phyloP scores from a whole-genome alignment of 1,284 basidiomycete genomes.

The Trametes versicolor region DNA sequence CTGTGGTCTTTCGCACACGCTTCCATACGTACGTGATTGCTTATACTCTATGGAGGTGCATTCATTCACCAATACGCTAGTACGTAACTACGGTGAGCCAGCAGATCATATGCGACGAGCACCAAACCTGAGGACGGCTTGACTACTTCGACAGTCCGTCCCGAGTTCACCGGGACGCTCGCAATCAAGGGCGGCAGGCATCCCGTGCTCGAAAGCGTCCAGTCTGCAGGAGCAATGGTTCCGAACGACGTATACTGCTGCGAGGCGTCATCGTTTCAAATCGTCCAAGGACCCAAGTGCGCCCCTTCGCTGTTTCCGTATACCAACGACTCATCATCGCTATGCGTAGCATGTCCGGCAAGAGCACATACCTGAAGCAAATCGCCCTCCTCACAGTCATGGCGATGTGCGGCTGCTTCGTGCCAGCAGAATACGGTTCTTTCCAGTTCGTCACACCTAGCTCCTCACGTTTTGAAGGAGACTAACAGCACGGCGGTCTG shows the following conservation, averaged over 20 bases:
- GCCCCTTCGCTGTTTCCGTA: slow-evolving; percentile 37
- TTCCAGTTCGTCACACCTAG: slow-evolving; percentile 60
- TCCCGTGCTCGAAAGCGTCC: slow-evolving; percentile 83
- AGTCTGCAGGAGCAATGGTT: slow-evolving; percentile 74
- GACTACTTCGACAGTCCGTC: slow-evolving; percentile 66
- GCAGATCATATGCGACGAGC: too few species aligned
- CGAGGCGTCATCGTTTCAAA: slow-evolving; percentile 85
- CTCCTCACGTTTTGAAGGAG: neutral
- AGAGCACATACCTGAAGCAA: slow-evolving; percentile 93
- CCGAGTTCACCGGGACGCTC: slow-evolving; percentile 87
- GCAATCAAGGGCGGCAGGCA: slow-evolving; percentile 89
- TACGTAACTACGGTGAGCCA: slow-evolving; percentile 73
- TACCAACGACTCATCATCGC: neutral
- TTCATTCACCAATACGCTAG: slow-evolving; percentile 37
- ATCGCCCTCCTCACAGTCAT: slow-evolving; percentile 86
- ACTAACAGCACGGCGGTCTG: neutral
- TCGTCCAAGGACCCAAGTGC: slow-evolving; percentile 90
- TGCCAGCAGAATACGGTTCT: slow-evolving; percentile 91
- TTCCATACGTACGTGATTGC: slow-evolving; percentile 76
- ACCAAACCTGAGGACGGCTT: neutral
- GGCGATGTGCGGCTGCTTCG: slow-evolving; percentile 91
- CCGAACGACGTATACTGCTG: slow-evolving; percentile 91
- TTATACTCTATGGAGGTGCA: neutral
- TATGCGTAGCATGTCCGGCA: slow-evolving; percentile 58
- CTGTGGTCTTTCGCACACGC: slow-evolving; percentile 87